A percentile compares a stretch with the other conserved stretches of the same genome.
These are phyloP conservation scores for Exophiala xenobiotica DNA, from an alignment of 2,329 filamentous ascomycete species.

Conservation along the genomic window DNA sequence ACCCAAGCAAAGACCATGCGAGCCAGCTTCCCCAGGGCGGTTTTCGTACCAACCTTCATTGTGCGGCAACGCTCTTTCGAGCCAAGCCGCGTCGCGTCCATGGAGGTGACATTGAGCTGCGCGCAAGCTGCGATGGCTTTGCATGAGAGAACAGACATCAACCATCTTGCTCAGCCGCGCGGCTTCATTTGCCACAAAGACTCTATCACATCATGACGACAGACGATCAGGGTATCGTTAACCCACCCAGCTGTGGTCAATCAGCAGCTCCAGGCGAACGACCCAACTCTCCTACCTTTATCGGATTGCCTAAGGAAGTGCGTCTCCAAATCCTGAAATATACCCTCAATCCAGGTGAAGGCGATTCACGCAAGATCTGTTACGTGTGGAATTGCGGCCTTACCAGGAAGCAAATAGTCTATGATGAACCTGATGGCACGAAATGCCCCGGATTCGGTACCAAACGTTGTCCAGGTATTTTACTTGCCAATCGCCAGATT, in stretches of 20 bases:
- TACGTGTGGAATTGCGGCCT: neutral
- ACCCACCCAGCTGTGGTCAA: neutral
- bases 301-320: neutral
- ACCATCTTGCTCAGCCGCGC: neutral
- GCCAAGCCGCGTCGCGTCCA: no score
- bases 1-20: no score
- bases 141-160: no score
- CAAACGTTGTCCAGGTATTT: neutral
- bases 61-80: no score
- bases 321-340: neutral
- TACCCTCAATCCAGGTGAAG: neutral
- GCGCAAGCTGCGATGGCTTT: no score
- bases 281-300: neutral
- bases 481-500: neutral
- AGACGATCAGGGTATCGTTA: neutral
- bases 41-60: no score
- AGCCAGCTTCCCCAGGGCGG: no score
- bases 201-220: neutral
- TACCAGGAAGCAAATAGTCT: neutral
- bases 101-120: neutral
- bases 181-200: neutral
- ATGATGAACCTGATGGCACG: neutral
- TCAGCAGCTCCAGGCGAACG: neutral
- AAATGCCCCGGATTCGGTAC: neutral
- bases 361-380: neutral